Percentiles rank a stretch among this genome's conserved stretches.
These are phyloP conservation scores for Botryosphaeria dothidea DNA, from an alignment of 2,329 filamentous ascomycete species.

Conservation along the genomic window DNA sequence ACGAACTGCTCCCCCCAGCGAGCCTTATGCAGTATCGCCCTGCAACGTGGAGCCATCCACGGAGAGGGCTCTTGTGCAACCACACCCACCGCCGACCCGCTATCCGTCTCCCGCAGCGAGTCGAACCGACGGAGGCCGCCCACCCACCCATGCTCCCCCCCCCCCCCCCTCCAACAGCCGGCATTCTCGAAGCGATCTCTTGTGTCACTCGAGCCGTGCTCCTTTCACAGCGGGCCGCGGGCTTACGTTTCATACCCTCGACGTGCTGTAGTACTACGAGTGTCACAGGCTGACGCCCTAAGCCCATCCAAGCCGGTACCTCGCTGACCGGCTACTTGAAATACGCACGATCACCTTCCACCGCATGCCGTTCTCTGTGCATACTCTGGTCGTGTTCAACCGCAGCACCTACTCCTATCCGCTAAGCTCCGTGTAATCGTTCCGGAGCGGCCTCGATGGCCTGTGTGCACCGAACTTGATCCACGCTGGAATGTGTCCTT, in stretches of 20 bases:
- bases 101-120: conserved; percentile 7
- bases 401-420: background rate
- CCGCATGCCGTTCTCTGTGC: background rate
- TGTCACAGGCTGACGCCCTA: conserved; percentile 9
- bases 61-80: conserved; percentile 5
- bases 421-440: background rate
- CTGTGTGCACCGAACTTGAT: background rate
- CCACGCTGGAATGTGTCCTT: background rate
- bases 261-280: background rate
- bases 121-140: conserved; percentile 8
- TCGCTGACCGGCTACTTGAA: background rate
- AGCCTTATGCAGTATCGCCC: conserved; percentile 13
- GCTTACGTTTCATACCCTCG: conserved; percentile 13
- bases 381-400: conserved; percentile 1
- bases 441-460: background rate
- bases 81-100: conserved; percentile 6
- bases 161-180: background rate
- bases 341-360: background rate
- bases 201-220: background rate
- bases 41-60: conserved; percentile 18
- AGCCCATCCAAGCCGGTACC: background rate
- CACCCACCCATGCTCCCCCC: too few species aligned
- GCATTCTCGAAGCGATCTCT: background rate
- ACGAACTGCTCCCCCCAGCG: background rate
- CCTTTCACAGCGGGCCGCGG: background rate